Evolutionary conservation across 176 grass and related monocot genomes (phyloP), one percentile per base, ranked within the genome.

Genomic region (Phyllostachys edulis): DNA sequence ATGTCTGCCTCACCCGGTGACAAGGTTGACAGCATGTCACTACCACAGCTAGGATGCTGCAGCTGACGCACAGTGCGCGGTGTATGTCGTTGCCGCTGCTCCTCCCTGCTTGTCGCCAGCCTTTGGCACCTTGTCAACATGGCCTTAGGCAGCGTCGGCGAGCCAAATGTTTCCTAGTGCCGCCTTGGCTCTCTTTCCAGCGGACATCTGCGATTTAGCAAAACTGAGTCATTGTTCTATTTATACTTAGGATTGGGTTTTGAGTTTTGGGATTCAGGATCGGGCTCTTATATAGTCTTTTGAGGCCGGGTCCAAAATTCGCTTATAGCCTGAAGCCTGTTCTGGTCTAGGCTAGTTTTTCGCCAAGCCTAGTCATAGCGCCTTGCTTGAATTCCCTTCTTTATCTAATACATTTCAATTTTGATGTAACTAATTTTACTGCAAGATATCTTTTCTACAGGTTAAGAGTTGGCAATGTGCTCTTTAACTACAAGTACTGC

Each of bases 391-490:
- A 41, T 78, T 69, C 8, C 1, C 6, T 50, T 82, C 64, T 50
- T 87, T 69, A 44, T 88, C 23, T 36, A 83, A 39, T 85, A 52
- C 37, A 81, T 76, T 77, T 29, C 40, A 38, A 16, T 36, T 60
- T 27, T 75, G 16, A 67, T 85, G 16, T 50, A 50, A 21, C 23
- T 13, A 81, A 32, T n/a, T 85, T 81, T 44, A 81, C 23, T 63
- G 38, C 24, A 3, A 46, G 68, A 16, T 64, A 65, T 80, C 40
- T 84, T 80, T 62, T 70, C 8, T 61, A 65, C 86, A 95, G 95
- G 81, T 84, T 94, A 88, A 91, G 95, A 91, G 49, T 69, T 71
- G 95, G 95, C 71, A 98, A 98, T 91, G 95, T 98, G 49, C 47
- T 86, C 15, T 98, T 94, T 79, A 92, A 93, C 50, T 97, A 97